Evolutionary conservation across 441 rosid species (phyloP).

Genomic region (Kokia cookei): DNA sequence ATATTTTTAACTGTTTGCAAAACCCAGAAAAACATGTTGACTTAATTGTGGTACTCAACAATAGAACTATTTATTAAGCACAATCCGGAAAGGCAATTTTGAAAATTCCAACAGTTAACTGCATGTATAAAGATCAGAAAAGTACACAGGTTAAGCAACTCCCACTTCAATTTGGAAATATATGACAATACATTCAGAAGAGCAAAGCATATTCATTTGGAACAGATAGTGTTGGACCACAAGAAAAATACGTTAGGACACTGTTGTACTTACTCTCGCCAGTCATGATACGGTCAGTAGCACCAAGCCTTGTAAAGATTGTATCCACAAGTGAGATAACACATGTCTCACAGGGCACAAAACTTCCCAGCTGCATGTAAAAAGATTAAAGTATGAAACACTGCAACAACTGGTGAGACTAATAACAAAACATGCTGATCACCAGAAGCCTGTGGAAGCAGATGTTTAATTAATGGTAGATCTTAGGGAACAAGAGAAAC

Average conservation of each 20-base stretch:
- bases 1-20: background rate
- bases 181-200: background rate
- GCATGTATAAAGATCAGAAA: background rate
- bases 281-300: slow-evolving; percentile 91
- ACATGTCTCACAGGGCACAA: slow-evolving; percentile 70
- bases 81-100: background rate
- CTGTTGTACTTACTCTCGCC: slow-evolving; percentile 75
- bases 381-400: background rate
- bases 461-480: background rate
- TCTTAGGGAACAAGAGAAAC: slow-evolving; percentile 16
- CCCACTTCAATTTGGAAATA: background rate
- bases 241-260: background rate
- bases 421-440: background rate
- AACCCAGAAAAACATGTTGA: background rate
- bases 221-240: background rate
- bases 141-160: background rate
- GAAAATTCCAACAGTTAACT: background rate
- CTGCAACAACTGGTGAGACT: background rate
- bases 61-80: background rate
- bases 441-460: background rate
- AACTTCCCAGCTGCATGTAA: slow-evolving; percentile 82
- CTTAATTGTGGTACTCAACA: background rate
- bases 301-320: slow-evolving; percentile 94
- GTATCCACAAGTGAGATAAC: slow-evolving; percentile 69
- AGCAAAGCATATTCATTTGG: background rate